These are phyloP conservation scores for Lepidium africanum DNA, from an alignment of 345 rosid genomes.

Conservation along the genomic window DNA sequence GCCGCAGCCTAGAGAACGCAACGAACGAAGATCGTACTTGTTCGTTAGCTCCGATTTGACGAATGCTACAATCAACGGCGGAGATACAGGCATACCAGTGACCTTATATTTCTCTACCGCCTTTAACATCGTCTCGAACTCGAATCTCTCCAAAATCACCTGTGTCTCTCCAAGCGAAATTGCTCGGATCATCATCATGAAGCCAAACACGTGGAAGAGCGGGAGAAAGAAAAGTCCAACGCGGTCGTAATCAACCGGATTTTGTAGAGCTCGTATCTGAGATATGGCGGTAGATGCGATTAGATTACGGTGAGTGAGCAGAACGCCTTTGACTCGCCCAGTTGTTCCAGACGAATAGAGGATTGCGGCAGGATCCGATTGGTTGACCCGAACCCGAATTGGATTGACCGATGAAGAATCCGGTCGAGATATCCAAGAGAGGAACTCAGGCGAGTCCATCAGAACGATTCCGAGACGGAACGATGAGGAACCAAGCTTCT, in stretches of 20 bases:
- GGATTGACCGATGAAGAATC: background rate
- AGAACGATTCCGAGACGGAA: conserved; percentile 42
- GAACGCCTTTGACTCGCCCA: conserved; percentile 65
- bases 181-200: conserved; percentile 37
- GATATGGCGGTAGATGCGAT: conserved; percentile 53
- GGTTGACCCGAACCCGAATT: conserved; percentile 31
- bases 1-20: conserved; percentile 48
- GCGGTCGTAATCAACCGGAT: conserved; percentile 27
- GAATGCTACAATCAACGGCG: conserved; percentile 65
- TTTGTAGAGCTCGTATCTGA: conserved; percentile 9
- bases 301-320: conserved; percentile 60
- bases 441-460: conserved; percentile 73
- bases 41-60: conserved; percentile 57
- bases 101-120: conserved; percentile 54
- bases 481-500: conserved; percentile 25
- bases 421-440: conserved; percentile 31
- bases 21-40: conserved; percentile 61
- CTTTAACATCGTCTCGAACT: conserved; percentile 43
- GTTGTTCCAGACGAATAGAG: conserved; percentile 85
- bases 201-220: conserved; percentile 47
- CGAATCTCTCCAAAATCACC: conserved; percentile 47
- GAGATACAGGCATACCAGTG: conserved; percentile 68
- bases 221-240: conserved; percentile 49
- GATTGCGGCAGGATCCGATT: conserved; percentile 59
- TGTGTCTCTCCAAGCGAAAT: conserved; percentile 34